Evolutionary conservation across 2,329 filamentous ascomycete species (phyloP), one percentile per base, ranked within the genome.

Genomic region (Clarireedia hainanense): DNA sequence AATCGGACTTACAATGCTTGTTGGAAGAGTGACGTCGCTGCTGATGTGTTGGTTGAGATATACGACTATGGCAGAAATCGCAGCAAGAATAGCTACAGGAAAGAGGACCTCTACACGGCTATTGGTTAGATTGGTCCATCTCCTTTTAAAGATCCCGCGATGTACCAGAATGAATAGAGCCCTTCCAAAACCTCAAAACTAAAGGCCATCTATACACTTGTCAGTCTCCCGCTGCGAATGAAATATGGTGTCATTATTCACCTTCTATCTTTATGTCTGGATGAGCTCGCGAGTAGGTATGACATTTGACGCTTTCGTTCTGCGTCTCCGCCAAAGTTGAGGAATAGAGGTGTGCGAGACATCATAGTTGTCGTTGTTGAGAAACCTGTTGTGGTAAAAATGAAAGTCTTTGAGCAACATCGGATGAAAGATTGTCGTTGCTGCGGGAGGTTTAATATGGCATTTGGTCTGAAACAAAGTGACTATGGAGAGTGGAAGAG

Each of bases 171-270:
- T 86, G 83, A 54, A 86, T 79, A 3, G 81, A 80, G 50, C 83
- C 83, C 66, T 84, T 84, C 66, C 80, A 76, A 69, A 85, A 84
- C 59, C 83, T 77, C 45, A 85, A 74, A 15, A 84, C 82, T 5
- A 86, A 73, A 15, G 83, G 83, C 74, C 81, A 79, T 69, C 83
- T 80, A 34, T 23, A 4, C 73, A 68, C 26, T 46, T 49, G 15
- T 61, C 55, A 59, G 47, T 30, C 37, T 12, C 12, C 34, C 24
- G 27, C n/a, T 37, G 20, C n/a, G 20, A 45, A 24, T 56, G 17
- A 6, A 39, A 14, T 15, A n/a, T 10, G 15, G 39, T 2, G 27
- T 39, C 6, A 15, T 12, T 12, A 55, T 52, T 40, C 47, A 67
- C 66, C 66, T 61, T 62, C 66, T 58, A 39, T 67, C 63, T 43